Base-by-base conservation (phyloP, 179 eudicot species). In the Sideroxylon spinosum region DNA sequence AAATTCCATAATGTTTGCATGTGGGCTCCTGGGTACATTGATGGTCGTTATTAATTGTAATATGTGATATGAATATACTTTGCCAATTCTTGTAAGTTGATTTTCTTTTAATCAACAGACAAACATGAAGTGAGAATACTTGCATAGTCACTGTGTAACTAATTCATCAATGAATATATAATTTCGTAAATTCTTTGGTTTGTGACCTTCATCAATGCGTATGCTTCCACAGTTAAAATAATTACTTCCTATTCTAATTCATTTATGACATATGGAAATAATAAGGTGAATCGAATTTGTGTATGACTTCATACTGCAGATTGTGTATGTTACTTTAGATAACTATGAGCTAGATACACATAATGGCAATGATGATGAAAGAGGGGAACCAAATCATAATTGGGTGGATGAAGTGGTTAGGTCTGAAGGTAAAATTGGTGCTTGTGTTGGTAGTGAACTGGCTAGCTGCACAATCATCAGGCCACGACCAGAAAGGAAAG, bases 321-420 rank as follows among this genome's bases (percentile, higher is more conserved):
- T 74, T 72, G 75, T 72, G 63, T 63, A 53, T 55, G 75, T 55
- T 23, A 72, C 63, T 53, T 26, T 55, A 37, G 75, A 72, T 55
- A 72, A 72, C 25, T 72, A 71, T 71, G 60, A 52, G 81, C 81
- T 64, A 23, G 86, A 86, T 73, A 46, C 80, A 78, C 83, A 60
- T 52, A 80, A 52, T 74, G 94, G 85, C 78, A 83, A 77, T 60
- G 97, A 87, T 78, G 88, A 80, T 66, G 89, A 87, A 63, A 79
- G 83, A 71, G 89, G 85, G 78, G 91, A 87, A 59, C 87, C 84
- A 64, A 92, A 92, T 75, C 94, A 90, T 82, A 89, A 93, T 76
- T 93, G 99, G 99, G 93, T 93, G 70, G 87, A 94, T 85, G 99
- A 95, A 85, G 98, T 95, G 53, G 86, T 92, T 64, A 87, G 97